Evolutionary conservation across 495 filamentous ascomycete species (phyloP), one percentile per base, ranked within the genome.

Genomic region (Hyaloscypha variabilis): DNA sequence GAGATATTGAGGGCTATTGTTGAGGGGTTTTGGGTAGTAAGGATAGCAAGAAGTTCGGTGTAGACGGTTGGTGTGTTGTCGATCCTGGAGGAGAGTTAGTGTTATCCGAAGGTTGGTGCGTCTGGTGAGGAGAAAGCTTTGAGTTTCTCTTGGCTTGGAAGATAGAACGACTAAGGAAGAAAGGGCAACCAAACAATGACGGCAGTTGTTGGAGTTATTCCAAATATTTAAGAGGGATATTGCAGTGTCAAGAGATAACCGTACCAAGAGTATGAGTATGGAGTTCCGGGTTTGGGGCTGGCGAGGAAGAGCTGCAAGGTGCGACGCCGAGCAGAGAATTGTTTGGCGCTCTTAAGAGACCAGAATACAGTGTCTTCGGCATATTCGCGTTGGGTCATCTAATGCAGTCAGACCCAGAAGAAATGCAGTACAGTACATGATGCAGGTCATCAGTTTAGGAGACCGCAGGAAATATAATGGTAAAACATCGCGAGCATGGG

Each of bases 371-470:
- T 81, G 52, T 82, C 80, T 63, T 82, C 80, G 31, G 77, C 77
- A 51, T 81, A 79, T 64, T 82, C 79, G n/a, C 72, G 73, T 62
- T 82, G 80, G 72, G 78, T 80, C 64, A 80, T 79, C 77, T 81
- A 61, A 3, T 42, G 8, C 3, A 6, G 13, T 42, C 19, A 42
- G 39, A 42, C 2, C 8, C 13, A 2, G 39, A 13, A 42, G 4
- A 5, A 36, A n/a, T n/a, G 31, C 5, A 36, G 13, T 36, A 36
- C 13, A 6, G 31, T 6, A 13, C 31, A 36, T 36, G 6, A 13
- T 36, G 5, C 31, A 36, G 31, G 31, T 5, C 6, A 6, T 13
- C 31, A 36, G 13, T 6, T 5, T 13, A 6, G 31, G 31, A 13
- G 13, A 13, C 5, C 6, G 31, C 31, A 36, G 31, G 13, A 6